A percentile compares a stretch with the other conserved stretches of the same genome.
phyloP scores from a whole-genome alignment of 768 basidiomycete species.

The Calocera viscosa region DNA sequence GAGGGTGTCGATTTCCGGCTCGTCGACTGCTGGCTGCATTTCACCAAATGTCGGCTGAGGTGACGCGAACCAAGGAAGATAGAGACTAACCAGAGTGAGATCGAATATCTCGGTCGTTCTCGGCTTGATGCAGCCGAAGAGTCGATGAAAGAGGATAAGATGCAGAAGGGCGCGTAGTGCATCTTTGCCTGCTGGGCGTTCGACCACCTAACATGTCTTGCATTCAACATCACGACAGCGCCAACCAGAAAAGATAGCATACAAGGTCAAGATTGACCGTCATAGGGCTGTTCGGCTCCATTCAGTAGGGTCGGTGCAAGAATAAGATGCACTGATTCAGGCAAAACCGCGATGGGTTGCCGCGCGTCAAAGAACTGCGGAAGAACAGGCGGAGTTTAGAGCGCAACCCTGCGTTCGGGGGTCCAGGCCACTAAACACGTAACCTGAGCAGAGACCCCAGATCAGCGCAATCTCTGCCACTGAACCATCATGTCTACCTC shows the following conservation, averaged over 20 bases:
- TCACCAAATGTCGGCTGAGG: not conserved
- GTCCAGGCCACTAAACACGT: not conserved
- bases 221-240: not conserved
- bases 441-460: not conserved
- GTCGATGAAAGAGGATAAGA: slow-evolving; percentile 67
- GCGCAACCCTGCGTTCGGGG: not conserved
- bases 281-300: not conserved
- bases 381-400: slow-evolving; percentile 4
- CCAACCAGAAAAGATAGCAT: not conserved
- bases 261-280: not conserved
- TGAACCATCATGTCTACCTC: slow-evolving; percentile 4
- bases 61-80: not conserved
- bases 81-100: slow-evolving; percentile 57
- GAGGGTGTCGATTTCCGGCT: slow-evolving; percentile 55
- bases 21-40: slow-evolving; percentile 60
- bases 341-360: not conserved
- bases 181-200: slow-evolving; percentile 59
- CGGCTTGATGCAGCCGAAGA: slow-evolving; percentile 69
- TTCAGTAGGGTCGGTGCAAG: not conserved
- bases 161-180: slow-evolving; percentile 68
- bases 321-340: not conserved
- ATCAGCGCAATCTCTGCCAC: not conserved
- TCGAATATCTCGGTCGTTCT: slow-evolving; percentile 68
- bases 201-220: slow-evolving; percentile 41
- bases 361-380: not conserved